Base-by-base conservation (phyloP, 352 stramenopile species). In the Pythium sukuiense region DNA sequence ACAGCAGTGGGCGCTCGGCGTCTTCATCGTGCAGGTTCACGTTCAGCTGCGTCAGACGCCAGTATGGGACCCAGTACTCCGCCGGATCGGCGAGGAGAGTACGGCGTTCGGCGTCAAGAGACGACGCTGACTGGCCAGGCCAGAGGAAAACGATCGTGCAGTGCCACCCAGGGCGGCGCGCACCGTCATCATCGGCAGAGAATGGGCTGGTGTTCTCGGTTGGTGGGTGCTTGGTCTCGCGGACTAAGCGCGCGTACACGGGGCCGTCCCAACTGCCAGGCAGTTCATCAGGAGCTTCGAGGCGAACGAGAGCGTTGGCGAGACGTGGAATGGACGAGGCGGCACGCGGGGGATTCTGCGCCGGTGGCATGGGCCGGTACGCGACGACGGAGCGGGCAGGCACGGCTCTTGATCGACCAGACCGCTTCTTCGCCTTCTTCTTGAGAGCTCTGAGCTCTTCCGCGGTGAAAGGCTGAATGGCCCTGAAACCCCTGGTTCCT, bases 41-140 rank as follows among this genome's bases (percentile, higher is more conserved):
- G 39, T 37, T 26, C 37, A 33, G 45, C 14, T 65, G 59, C 9
- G 59, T 59, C 13, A 65, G 27, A 41, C 59, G 49, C 59, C 59
- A 65, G 6, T 39, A 26, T 46, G 48, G 58, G 27, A 57, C 45
- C 29, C 52, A 57, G 1, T 45, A 14, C 11, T n/a, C 48, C 13
- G 18, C 6, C 1, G 1, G 3, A 20, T 55, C 48, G 2, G 18
- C 12, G 48, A 55, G 48, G 13, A 55, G 4, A 7, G 24, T 26
- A 3, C 26, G 12, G 2, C 26, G 48, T 1, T 7, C 24, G 1
- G 2, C 3, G 5, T 33, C 24, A n/a, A 35, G 2, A 1, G 48
- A 2, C 2, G 20, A 8, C 0, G 26, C 3, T 9, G 13, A 1
- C 48, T 55, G 48, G 48, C 48, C 48, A 55, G 48, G 48, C 48